Evolutionary conservation across 768 basidiomycete species (phyloP), one percentile per base, ranked within the genome.

Genomic region (Gloeopeniophorella convolvens): DNA sequence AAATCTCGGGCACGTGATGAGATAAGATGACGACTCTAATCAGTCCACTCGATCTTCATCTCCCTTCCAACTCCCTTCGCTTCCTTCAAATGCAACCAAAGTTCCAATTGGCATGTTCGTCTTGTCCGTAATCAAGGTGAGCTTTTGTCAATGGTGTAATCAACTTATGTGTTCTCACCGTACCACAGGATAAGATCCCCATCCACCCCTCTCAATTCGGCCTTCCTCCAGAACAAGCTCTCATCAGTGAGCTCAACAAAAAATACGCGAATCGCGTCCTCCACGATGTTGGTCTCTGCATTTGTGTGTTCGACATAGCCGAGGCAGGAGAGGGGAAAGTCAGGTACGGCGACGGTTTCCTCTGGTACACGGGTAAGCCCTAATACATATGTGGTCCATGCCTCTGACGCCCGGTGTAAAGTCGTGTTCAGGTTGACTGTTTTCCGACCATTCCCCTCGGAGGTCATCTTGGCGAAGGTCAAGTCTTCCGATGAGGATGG

Each of bases 251-350:
- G 61, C 73, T 98, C 57, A 94, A 98, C 73, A 89, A 89, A 65
- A 96, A 96, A 68, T 98, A 95, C 58, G 88, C 95, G 4, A 97
- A 98, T 65, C 79, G 85, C 46, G 80, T 94, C 39, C 69, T 97
- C 15, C 89, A 93, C 60, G 86, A 92, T 48, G 83, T 95, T 49
- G 95, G 95, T 1, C 77, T 99, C 20, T 94, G 90, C 56, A 78
- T 98, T 45, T 89, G 84, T 51, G 79, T 92, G 1, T 96, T 92
- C 54, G 95, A 98, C 65, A 69, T 99, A 33, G 70, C 82, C 0
- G 79, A 90, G 56, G 86, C 82, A 1, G 85, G 90, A 1, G 93
- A 97, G 62, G 95, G 95, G 1, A 93, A 87, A 55, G 83, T 99
- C 4, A 76, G 92, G 30, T 96, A 94, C 60, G 94, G 95, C 0